phyloP scores from a whole-genome alignment of 768 basidiomycete species.

The Multifurca ochricompacta region DNA sequence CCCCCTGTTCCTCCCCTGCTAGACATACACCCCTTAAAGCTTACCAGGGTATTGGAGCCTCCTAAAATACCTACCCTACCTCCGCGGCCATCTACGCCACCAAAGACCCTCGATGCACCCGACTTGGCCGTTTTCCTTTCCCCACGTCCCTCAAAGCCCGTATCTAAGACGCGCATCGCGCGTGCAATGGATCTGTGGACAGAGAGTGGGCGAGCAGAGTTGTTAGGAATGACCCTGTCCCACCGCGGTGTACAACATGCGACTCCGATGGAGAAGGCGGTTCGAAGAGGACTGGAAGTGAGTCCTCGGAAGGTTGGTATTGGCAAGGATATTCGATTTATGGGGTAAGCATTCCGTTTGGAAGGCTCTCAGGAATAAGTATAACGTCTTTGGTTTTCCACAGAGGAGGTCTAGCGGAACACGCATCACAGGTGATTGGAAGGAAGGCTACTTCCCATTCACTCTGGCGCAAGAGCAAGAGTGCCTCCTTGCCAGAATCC shows the following conservation, averaged over 20 bases:
- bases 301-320: constrained; percentile 47
- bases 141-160: constrained; percentile 31
- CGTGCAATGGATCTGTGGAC: constrained; percentile 45
- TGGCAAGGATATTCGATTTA: constrained; percentile 37
- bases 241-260: constrained; percentile 36
- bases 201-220: constrained; percentile 41
- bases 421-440: constrained; percentile 8
- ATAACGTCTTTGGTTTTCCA: not conserved
- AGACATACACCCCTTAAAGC: not conserved
- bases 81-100: constrained; percentile 11
- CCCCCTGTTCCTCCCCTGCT: not conserved
- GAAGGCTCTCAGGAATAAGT: not conserved
- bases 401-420: constrained; percentile 16
- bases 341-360: constrained; percentile 35
- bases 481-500: constrained; percentile 4
- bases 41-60: not conserved
- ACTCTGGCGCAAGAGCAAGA: constrained; percentile 16
- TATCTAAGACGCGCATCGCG: constrained; percentile 46
- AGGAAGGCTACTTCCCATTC: constrained; percentile 4
- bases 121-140: not conserved
- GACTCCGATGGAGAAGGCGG: constrained; percentile 31
- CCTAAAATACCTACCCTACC: not conserved
- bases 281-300: constrained; percentile 44
- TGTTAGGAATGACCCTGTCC: constrained; percentile 46
- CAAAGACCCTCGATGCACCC: not conserved